A percentile compares a stretch with the other conserved stretches of the same genome.
phyloP scores from a whole-genome alignment of 2,329 filamentous ascomycete genomes.

The Apiospora koreana region DNA sequence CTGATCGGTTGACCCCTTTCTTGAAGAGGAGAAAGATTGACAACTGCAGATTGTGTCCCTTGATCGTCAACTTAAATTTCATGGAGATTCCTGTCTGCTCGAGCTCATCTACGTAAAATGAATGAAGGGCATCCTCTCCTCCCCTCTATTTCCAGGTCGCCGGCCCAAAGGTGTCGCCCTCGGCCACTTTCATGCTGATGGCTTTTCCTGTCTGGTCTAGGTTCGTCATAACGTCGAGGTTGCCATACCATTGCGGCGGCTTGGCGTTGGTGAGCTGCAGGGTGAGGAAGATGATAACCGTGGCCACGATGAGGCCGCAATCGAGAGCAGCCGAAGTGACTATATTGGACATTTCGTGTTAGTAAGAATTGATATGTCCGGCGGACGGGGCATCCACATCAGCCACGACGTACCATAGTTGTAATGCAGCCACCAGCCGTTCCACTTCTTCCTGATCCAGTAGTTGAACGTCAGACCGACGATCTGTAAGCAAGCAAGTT shows the following conservation, averaged over 20 bases:
- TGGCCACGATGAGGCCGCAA: conserved; percentile 38
- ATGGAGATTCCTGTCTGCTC: not conserved
- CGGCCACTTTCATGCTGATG: conserved; percentile 31
- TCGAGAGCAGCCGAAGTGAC: conserved; percentile 49
- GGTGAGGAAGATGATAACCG: conserved; percentile 28
- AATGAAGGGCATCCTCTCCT: not conserved
- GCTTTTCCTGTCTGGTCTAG: conserved; percentile 38
- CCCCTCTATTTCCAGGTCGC: conserved; percentile 22
- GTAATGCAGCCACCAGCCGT: conserved; percentile 35
- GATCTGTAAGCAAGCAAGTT: conserved; percentile 26
- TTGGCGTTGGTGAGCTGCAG: conserved; percentile 34
- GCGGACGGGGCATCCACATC: not conserved
- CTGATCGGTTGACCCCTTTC: not conserved
- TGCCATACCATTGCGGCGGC: conserved; percentile 49
- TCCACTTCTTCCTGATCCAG: conserved; percentile 29
- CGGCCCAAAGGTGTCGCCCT: conserved; percentile 45
- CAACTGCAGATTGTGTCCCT: not conserved
- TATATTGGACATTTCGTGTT: conserved; percentile 44
- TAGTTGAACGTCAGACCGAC: conserved; percentile 34
- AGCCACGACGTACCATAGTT: conserved; percentile 17
- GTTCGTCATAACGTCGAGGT: conserved; percentile 36
- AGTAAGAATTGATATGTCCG: conserved; percentile 36
- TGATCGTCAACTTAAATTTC: not conserved
- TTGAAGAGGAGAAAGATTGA: not conserved
- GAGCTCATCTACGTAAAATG: not conserved